These are phyloP conservation scores for Blastomyces parvus DNA, from an alignment of 2,329 filamentous ascomycete species.

Conservation along the genomic window DNA sequence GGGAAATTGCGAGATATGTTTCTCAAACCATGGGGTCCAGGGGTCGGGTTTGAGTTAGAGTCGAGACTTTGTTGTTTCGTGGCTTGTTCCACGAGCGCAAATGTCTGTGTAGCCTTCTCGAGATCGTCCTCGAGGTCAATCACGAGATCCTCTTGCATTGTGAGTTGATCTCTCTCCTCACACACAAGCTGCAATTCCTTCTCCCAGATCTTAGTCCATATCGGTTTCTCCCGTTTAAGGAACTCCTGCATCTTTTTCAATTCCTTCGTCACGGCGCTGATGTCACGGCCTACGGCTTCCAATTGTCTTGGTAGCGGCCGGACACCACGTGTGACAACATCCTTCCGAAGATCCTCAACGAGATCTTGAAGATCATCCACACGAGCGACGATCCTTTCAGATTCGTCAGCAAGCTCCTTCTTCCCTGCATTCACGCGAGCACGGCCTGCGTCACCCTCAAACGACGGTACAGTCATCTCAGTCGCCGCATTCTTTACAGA, in stretches of 20 bases:
- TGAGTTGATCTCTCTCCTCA: slow-evolving; percentile 87
- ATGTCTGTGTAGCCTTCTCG: slow-evolving; percentile 87
- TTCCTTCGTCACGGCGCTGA: slow-evolving; percentile 69
- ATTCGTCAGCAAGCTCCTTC: slow-evolving; percentile 76
- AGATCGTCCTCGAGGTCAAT: slow-evolving; percentile 89
- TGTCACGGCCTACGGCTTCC: slow-evolving; percentile 80
- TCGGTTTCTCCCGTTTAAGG: slow-evolving; percentile 74
- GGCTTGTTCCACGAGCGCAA: slow-evolving; percentile 89
- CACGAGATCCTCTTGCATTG: slow-evolving; percentile 90
- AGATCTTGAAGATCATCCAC: slow-evolving; percentile 97
- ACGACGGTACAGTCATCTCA: slow-evolving; percentile 59
- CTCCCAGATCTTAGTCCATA: slow-evolving; percentile 99
- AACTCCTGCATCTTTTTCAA: slow-evolving; percentile 92
- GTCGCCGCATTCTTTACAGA: slow-evolving; percentile 67
- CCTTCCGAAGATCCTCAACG: slow-evolving; percentile 93
- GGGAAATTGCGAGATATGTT: slow-evolving; percentile 45
- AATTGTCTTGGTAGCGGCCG: slow-evolving; percentile 83
- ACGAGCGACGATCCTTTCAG: slow-evolving; percentile 77
- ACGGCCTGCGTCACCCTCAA: slow-evolving; percentile 70
- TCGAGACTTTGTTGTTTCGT: slow-evolving; percentile 93
- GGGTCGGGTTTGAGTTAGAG: slow-evolving; percentile 31
- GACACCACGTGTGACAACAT: slow-evolving; percentile 87
- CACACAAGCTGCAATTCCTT: slow-evolving; percentile 93
- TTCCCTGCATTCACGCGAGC: slow-evolving; percentile 78
- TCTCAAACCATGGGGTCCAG: slow-evolving; percentile 36